Base-by-base conservation (phyloP, 257 asterid species). In the Nemophila menziesii region DNA sequence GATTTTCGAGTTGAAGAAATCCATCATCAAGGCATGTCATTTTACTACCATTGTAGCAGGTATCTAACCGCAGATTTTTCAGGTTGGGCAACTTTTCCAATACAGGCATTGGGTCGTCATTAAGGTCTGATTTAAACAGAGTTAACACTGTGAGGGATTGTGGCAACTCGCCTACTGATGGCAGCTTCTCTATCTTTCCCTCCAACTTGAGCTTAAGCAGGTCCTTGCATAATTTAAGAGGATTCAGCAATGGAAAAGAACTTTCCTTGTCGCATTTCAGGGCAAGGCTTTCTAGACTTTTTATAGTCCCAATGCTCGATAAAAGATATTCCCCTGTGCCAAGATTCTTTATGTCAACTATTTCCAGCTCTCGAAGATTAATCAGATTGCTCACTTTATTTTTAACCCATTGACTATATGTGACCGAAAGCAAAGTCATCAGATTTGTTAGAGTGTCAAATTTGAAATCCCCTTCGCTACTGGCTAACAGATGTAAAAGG, bases 61-160 rank as follows among this genome's bases (percentile, higher is more conserved):
- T 7, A 7, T 38, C 20, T 11, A 48, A 6, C 29, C 17, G 11
- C 1, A 47, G 52, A 47, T 17, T 20, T 17, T 8, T 48, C 9
- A 48, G 37, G 33, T 48, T 48, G 34, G 53, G 43, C 34, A 48
- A 33, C 3, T 15, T 48, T 0, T 27, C 53, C 14, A 48, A 29
- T 29, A 48, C 38, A 7, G 53, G 53, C 53, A 48, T 48, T 33
- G 53, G 43, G 11, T 48, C 54, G 18, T 48, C 54, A 8, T 17
- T 5, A 11, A 48, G 44, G 33, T 1, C 5, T 20, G 44, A 3
- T 33, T 0, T 7, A 8, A 5, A 2, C 20, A 29, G 36, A 29
- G 36, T 7, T 29, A 29, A 7, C 36, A 29, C 12, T 29, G 36
- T 29, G 36, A 29, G 21, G 16, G 44, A 49, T 17, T 49, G 37